phyloP scores from a whole-genome alignment of 768 basidiomycete species.

The Pholiota molesta region DNA sequence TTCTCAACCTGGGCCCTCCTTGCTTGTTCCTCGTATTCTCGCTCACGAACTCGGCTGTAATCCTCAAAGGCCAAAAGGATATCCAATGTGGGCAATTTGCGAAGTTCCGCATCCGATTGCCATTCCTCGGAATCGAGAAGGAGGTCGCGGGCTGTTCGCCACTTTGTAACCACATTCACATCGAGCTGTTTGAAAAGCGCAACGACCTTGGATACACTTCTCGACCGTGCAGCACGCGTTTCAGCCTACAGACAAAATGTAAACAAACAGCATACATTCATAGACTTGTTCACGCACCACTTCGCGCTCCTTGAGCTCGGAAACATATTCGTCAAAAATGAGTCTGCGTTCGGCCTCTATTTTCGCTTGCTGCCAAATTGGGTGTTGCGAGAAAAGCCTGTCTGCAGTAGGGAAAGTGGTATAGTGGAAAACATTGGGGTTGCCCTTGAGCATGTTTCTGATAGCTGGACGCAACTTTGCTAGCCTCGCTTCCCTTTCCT shows the following conservation, averaged over 20 bases:
- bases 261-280: slow-evolving; percentile 7
- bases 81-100: slow-evolving; percentile 85
- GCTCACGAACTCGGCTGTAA: slow-evolving; percentile 86
- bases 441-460: slow-evolving; percentile 84
- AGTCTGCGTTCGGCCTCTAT: slow-evolving; percentile 84
- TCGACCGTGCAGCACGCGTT: slow-evolving; percentile 71
- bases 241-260: slow-evolving; percentile 60
- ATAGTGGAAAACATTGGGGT: slow-evolving; percentile 89
- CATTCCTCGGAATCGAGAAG: slow-evolving; percentile 81
- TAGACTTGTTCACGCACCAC: slow-evolving; percentile 59
- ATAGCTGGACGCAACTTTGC: slow-evolving; percentile 86
- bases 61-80: slow-evolving; percentile 94
- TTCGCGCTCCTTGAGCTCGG: slow-evolving; percentile 85
- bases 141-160: slow-evolving; percentile 81
- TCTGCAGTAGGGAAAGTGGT: slow-evolving; percentile 91
- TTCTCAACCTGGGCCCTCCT: slow-evolving; percentile 81
- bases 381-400: slow-evolving; percentile 81
- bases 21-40: slow-evolving; percentile 89
- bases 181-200: slow-evolving; percentile 83
- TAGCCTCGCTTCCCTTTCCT: slow-evolving; percentile 83
- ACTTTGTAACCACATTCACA: slow-evolving; percentile 92
- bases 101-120: slow-evolving; percentile 75
- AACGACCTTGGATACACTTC: slow-evolving; percentile 84
- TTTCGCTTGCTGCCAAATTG: slow-evolving; percentile 88
- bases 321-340: slow-evolving; percentile 91